phyloP scores from a whole-genome alignment of 73 alveolate species.

The Symbiodinium natans region DNA sequence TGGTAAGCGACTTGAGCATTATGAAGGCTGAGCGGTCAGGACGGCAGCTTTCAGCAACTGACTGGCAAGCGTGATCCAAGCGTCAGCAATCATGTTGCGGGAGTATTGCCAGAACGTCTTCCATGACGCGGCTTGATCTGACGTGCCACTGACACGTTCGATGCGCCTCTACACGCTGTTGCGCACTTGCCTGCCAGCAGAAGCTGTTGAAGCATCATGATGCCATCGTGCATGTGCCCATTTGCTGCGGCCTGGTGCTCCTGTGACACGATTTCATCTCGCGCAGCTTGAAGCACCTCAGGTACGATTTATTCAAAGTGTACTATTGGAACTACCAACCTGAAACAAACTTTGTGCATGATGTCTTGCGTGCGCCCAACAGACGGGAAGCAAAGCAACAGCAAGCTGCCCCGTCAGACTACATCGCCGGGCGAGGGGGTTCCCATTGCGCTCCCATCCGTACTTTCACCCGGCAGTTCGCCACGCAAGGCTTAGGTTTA shows the following conservation, averaged over 20 bases:
- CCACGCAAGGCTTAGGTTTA: no score
- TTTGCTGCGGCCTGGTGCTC: slow-evolving; percentile 54
- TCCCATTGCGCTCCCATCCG: no score
- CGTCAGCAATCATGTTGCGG: not conserved
- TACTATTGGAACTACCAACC: no score
- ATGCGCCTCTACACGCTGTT: slow-evolving; percentile 43
- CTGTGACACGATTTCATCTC: slow-evolving; percentile 82
- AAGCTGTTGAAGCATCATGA: not conserved
- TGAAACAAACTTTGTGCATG: no score
- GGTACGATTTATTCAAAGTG: no score
- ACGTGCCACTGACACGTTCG: not conserved
- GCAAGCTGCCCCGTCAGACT: no score
- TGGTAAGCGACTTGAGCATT: not conserved
- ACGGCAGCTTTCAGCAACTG: not conserved
- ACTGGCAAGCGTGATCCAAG: not conserved
- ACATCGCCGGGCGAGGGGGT: no score
- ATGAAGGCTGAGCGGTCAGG: not conserved
- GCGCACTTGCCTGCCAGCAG: slow-evolving; percentile 27
- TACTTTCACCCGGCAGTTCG: no score
- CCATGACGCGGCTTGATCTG: not conserved
- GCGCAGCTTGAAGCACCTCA: slow-evolving; percentile 64
- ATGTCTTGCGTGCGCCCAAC: no score
- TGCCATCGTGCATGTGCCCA: no score
- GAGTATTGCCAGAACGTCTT: not conserved
- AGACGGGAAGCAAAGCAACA: no score